Conservation (phyloP, 148 eudicot genomes). For the Amaranthus cruentus region DNA sequence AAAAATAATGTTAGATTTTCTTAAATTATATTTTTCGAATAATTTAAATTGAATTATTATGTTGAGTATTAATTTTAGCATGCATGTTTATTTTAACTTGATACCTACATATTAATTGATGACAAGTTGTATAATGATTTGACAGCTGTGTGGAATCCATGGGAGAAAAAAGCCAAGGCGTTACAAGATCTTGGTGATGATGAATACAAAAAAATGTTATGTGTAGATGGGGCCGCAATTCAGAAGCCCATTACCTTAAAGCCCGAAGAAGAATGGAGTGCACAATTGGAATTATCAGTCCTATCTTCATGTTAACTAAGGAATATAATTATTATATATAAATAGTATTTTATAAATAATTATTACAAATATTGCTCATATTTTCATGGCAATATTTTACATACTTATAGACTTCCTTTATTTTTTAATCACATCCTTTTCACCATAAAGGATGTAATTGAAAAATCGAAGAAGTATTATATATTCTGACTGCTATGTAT, state of each 20-base stretch:
- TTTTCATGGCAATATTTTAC: constrained; percentile 30
- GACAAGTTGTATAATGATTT: background rate
- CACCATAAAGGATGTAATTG: background rate
- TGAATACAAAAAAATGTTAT: constrained; percentile 73
- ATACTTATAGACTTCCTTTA: constrained; percentile 7
- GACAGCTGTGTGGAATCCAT: constrained; percentile 91
- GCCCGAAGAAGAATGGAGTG: constrained; percentile 77
- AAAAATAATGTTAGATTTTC: too few species aligned
- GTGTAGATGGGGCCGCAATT: constrained; percentile 76
- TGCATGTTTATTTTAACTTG: too few species aligned
- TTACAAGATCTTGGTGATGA: constrained; percentile 66
- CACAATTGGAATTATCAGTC: constrained; percentile 62
- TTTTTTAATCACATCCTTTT: background rate
- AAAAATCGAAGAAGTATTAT: background rate
- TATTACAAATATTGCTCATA: constrained; percentile 30
- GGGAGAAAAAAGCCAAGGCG: constrained; percentile 79
- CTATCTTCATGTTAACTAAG: constrained; percentile 37
- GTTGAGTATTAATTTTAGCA: too few species aligned
- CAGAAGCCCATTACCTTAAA: constrained; percentile 66
- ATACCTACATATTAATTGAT: too few species aligned
- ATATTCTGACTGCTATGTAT: constrained; percentile 2
- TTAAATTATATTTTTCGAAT: background rate
- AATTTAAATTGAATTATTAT: too few species aligned
- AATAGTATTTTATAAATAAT: constrained; percentile 2
- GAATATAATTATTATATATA: background rate